A percentile compares a stretch with the other conserved stretches of the same genome.
Conservation (phyloP, 1,139 yeast genomes). For the Magnusiomyces ingens region DNA sequence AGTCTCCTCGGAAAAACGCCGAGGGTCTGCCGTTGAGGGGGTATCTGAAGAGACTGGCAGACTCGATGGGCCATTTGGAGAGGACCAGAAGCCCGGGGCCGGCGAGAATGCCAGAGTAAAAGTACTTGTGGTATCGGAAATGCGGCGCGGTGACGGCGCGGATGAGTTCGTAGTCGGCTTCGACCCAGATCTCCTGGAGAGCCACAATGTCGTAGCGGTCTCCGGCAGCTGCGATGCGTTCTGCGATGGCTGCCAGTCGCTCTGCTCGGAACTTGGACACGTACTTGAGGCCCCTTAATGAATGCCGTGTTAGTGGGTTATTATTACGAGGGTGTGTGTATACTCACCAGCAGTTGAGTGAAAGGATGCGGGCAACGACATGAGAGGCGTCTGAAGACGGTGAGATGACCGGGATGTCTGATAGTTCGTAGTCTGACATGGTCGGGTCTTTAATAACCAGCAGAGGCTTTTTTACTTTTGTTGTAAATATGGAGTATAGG, state of each 20-base stretch:
- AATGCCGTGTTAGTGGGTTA: conserved; percentile 1
- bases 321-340: no score
- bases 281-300: conserved; percentile 85
- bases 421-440: background rate
- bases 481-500: background rate
- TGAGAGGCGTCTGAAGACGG: background rate
- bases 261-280: conserved; percentile 62
- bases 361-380: conserved; percentile 13
- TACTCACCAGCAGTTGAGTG: conserved; percentile 25
- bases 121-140: conserved; percentile 63
- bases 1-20: conserved; percentile 91
- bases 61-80: conserved; percentile 75
- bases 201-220: conserved; percentile 76
- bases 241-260: conserved; percentile 70
- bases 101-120: conserved; percentile 74
- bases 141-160: conserved; percentile 39
- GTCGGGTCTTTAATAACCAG: no score
- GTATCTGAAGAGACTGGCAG: conserved; percentile 71
- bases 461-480: background rate
- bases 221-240: conserved; percentile 44
- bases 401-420: background rate
- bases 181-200: conserved; percentile 89
- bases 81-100: conserved; percentile 92
- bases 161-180: conserved; percentile 70
- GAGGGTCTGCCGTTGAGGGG: conserved; percentile 93